Evolutionary conservation across 768 basidiomycete species (phyloP).

Genomic region (Macrolepiota albuminosa): DNA sequence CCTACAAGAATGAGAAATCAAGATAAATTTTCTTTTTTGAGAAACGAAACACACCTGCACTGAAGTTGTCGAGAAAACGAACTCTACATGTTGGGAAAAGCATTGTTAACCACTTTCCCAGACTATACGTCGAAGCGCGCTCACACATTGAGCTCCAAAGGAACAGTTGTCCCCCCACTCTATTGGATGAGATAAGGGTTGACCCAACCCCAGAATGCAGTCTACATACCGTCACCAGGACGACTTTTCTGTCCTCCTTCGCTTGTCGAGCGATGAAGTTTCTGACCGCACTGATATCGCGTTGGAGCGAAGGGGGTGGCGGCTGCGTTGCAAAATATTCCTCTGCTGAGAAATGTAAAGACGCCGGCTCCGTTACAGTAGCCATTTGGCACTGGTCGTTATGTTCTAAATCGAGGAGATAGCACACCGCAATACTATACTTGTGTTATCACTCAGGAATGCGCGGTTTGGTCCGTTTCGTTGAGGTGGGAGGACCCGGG

Average conservation of each 20-base stretch:
- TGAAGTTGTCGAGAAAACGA: constrained; percentile 97
- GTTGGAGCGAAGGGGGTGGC: constrained; percentile 67
- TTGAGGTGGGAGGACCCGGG: neutral
- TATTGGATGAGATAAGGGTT: constrained; percentile 24
- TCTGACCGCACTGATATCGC: constrained; percentile 58
- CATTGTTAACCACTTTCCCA: constrained; percentile 15
- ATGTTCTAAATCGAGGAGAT: neutral
- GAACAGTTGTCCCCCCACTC: constrained; percentile 99
- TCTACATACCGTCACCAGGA: constrained; percentile 83
- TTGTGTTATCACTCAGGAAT: neutral
- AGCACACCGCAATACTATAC: neutral
- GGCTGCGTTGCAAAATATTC: constrained; percentile 87
- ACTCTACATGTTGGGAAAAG: constrained; percentile 54
- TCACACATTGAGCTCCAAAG: constrained; percentile 98
- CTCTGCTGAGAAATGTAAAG: constrained; percentile 72
- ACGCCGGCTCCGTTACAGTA: constrained; percentile 23
- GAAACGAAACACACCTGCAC: constrained; percentile 65
- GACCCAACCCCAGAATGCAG: neutral
- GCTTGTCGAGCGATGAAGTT: constrained; percentile 70
- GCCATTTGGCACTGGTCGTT: constrained; percentile 4
- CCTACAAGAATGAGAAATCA: constrained; percentile 40
- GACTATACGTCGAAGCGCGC: constrained; percentile 32
- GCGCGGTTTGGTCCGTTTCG: neutral
- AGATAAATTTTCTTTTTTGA: neutral
- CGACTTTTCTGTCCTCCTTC: constrained; percentile 66